A percentile compares a stretch with the other conserved stretches of the same genome.
Conservation (phyloP, 345 rosid genomes). For the Crucihimalaya himalaica region DNA sequence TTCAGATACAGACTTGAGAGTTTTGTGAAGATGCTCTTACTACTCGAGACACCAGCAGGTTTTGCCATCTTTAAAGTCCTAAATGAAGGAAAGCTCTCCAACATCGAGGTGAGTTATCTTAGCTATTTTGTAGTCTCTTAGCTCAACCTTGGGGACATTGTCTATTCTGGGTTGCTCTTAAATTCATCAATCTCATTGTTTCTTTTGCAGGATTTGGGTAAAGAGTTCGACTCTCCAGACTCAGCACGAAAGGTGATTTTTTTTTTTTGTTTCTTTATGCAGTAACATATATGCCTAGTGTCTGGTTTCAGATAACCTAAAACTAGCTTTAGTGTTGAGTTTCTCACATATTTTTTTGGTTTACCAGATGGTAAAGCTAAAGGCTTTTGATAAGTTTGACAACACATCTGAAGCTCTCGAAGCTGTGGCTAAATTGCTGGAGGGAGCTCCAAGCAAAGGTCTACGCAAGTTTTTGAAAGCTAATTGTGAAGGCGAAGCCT, state of each 20-base stretch:
- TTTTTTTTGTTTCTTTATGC: not conserved
- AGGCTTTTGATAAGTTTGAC: slow-evolving; percentile 73
- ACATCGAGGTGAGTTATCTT: slow-evolving; percentile 58
- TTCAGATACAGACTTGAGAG: not conserved
- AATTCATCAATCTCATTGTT: not conserved
- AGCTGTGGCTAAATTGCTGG: slow-evolving; percentile 68
- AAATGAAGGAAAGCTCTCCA: slow-evolving; percentile 67
- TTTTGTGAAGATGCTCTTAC: slow-evolving; percentile 29
- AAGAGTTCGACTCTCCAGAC: slow-evolving; percentile 56
- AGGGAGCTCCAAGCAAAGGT: slow-evolving; percentile 67
- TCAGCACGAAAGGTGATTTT: slow-evolving; percentile 63
- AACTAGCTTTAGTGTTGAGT: not conserved
- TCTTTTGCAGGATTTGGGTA: slow-evolving; percentile 54
- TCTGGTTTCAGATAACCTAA: not conserved
- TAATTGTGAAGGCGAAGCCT: slow-evolving; percentile 63
- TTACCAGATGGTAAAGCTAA: slow-evolving; percentile 64
- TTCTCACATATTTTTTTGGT: slow-evolving; percentile 11
- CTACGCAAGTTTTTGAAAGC: slow-evolving; percentile 67
- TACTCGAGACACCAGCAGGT: slow-evolving; percentile 42
- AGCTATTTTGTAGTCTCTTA: not conserved
- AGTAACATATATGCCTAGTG: not conserved
- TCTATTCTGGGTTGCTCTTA: not conserved
- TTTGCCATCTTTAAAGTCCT: slow-evolving; percentile 66
- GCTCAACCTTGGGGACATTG: not conserved
- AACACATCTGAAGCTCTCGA: slow-evolving; percentile 76